phyloP scores from a whole-genome alignment of 257 asterid genomes.

The Craterostigma plantagineum region DNA sequence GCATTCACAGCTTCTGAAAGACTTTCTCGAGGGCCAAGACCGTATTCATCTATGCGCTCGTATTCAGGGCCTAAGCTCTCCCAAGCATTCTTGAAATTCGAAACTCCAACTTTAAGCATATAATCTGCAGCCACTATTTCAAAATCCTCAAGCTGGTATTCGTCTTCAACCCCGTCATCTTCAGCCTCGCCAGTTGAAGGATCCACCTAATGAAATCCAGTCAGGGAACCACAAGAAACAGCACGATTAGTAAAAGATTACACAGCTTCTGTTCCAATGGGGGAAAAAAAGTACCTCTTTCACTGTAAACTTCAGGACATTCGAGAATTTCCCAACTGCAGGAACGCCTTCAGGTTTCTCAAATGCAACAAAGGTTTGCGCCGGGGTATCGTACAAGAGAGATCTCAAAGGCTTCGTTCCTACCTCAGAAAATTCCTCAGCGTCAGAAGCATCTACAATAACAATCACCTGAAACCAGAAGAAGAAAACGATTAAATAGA shows the following conservation, averaged over 20 bases:
- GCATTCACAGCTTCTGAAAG: constrained; percentile 78
- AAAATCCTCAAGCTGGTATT: constrained; percentile 91
- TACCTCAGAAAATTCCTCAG: constrained; percentile 85
- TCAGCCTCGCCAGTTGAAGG: constrained; percentile 91
- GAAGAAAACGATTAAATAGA: neutral
- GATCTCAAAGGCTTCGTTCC: constrained; percentile 64
- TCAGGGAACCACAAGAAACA: neutral
- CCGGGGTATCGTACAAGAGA: constrained; percentile 85
- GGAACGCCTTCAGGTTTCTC: constrained; percentile 91
- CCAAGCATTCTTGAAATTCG: constrained; percentile 97
- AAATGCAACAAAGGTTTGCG: constrained; percentile 83
- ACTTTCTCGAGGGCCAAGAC: constrained; percentile 92
- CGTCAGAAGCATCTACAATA: constrained; percentile 90
- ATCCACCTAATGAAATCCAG: constrained; percentile 45
- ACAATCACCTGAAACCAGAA: constrained; percentile 55
- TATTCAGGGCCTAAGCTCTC: constrained; percentile 62
- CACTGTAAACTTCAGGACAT: constrained; percentile 63
- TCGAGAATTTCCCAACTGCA: constrained; percentile 84
- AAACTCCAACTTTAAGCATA: constrained; percentile 73
- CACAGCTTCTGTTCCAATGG: too few species aligned
- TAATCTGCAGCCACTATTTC: constrained; percentile 92
- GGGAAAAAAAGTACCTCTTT: constrained; percentile 57
- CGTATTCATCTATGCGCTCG: constrained; percentile 83
- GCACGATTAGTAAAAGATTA: neutral
- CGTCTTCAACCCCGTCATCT: constrained; percentile 98